Percentiles rank a stretch among this genome's conserved stretches.
Conservation (phyloP, 2,329 filamentous ascomycete species). For the Bretziella fagacearum region DNA sequence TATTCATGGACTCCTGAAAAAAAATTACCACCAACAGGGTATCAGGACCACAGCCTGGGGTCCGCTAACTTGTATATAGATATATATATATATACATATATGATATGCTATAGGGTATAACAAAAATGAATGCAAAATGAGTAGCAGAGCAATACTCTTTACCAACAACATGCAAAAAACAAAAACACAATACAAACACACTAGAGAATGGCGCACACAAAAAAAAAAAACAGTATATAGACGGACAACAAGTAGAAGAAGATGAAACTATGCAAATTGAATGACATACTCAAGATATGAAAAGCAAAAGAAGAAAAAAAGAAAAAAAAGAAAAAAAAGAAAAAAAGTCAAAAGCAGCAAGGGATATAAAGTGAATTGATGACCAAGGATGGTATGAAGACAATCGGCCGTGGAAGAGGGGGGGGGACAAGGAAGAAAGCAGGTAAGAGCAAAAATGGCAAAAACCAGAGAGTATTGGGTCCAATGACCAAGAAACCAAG, state of each 20-base stretch:
- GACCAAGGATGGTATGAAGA: constrained; percentile 11
- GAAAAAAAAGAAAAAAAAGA: constrained; percentile 6
- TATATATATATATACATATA: no score
- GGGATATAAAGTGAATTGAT: constrained; percentile 14
- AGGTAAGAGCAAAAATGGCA: constrained; percentile 2
- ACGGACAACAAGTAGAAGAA: background rate
- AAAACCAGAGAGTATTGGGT: background rate
- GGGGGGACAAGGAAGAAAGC: constrained; percentile 1
- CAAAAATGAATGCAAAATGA: no score
- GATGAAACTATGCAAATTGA: constrained; percentile 3
- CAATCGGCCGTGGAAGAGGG: constrained; percentile 10
- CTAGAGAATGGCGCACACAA: background rate
- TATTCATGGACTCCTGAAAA: background rate
- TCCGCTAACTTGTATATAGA: background rate
- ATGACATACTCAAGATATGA: background rate
- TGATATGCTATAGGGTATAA: no score
- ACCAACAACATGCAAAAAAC: background rate
- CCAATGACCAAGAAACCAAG: background rate
- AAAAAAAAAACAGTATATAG: constrained; percentile 4
- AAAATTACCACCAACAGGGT: background rate
- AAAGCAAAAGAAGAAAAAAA: background rate
- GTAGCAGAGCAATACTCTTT: background rate
- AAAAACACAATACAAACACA: background rate
- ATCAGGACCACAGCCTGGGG: no score
- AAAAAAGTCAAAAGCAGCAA: constrained; percentile 12